A percentile compares a stretch with the other conserved stretches of the same genome.
These are phyloP conservation scores for Chenopodium quinoa DNA, from an alignment of 148 eudicot species.

Conservation along the genomic window DNA sequence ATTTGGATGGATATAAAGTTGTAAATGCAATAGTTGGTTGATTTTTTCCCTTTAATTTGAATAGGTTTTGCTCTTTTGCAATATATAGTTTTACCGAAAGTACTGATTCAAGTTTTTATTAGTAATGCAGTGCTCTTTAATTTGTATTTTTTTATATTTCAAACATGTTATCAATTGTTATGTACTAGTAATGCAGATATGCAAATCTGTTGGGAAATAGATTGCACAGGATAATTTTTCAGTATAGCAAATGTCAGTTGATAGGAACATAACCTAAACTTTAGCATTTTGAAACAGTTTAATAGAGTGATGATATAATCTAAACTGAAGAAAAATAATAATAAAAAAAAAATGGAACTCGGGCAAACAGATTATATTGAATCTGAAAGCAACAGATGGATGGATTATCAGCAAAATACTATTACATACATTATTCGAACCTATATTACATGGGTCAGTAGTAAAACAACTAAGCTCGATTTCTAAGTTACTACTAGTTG, in stretches of 20 bases:
- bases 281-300: background rate
- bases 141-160: background rate
- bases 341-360: background rate
- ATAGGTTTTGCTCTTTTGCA: background rate
- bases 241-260: background rate
- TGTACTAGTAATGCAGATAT: too few species aligned
- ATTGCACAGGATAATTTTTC: too few species aligned
- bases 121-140: background rate
- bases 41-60: background rate
- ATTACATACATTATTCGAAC: background rate
- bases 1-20: background rate
- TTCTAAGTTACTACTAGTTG: conserved; percentile 10
- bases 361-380: background rate
- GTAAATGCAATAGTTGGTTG: conserved; percentile 9
- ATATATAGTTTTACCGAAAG: too few species aligned
- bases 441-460: background rate
- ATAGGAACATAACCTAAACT: background rate
- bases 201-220: too few species aligned
- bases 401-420: background rate
- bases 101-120: background rate
- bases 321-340: background rate
- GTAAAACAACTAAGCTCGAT: background rate
- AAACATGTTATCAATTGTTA: too few species aligned
- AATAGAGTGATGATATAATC: background rate
- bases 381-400: background rate